A percentile compares a stretch with the other conserved stretches of the same genome.
Conservation (phyloP, 176 grass and related monocot genomes). For the Cenchrus purpureus region DNA sequence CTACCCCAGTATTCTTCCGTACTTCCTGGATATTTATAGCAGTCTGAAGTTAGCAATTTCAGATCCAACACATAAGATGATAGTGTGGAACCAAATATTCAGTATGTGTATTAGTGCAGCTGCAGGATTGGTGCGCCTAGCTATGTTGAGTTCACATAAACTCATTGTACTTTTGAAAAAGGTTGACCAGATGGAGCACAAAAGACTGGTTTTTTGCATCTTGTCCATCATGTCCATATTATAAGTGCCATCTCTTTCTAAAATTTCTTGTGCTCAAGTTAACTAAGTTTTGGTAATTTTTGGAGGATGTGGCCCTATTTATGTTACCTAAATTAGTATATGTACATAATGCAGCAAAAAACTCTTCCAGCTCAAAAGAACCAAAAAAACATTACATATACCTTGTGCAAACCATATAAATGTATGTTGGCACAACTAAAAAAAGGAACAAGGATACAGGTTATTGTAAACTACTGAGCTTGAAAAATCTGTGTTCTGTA, state of each 20-base stretch:
- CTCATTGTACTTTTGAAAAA: neutral
- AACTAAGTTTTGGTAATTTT: neutral
- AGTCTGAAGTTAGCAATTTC: constrained; percentile 16
- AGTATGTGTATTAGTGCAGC: constrained; percentile 19
- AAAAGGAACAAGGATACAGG: neutral
- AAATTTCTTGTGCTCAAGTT: constrained; percentile 11
- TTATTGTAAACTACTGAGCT: neutral
- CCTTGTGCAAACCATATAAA: constrained; percentile 6
- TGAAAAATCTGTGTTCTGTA: neutral
- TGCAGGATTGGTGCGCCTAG: neutral
- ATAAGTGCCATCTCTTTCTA: neutral
- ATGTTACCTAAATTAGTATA: neutral
- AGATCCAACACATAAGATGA: neutral
- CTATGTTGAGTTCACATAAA: constrained; percentile 26
- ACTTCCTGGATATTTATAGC: constrained; percentile 70
- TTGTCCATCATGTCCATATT: neutral
- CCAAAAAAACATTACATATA: neutral
- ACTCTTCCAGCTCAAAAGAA: constrained; percentile 10
- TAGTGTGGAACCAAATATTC: constrained; percentile 5
- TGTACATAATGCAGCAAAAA: neutral
- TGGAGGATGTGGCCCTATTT: neutral
- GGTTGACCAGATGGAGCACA: neutral
- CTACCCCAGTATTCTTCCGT: constrained; percentile 86
- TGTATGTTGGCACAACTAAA: neutral
- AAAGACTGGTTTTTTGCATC: neutral